phyloP scores from a whole-genome alignment of 2,329 filamentous ascomycete species.

The Aureobasidium sp. region DNA sequence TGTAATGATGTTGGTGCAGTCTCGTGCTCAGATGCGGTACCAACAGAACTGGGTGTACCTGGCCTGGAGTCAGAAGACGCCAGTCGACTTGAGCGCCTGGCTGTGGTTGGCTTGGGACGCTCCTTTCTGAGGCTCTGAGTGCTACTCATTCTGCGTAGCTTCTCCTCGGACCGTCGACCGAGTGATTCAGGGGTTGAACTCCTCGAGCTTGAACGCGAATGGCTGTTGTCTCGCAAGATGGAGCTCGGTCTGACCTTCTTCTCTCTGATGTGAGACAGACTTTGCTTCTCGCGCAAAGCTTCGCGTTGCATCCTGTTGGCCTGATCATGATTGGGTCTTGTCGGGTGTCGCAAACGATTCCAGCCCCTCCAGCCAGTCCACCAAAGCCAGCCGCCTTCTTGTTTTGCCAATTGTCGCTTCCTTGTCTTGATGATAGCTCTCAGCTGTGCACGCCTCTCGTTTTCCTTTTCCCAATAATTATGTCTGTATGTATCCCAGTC shows the following conservation, averaged over 20 bases:
- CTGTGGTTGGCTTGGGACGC: slow-evolving; percentile 8
- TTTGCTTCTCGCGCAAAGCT: slow-evolving; percentile 15
- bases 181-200: slow-evolving; percentile 29
- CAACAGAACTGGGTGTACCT: not conserved
- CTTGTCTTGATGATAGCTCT: slow-evolving; percentile 62
- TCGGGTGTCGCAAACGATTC: slow-evolving; percentile 27
- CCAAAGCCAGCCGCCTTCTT: slow-evolving; percentile 72
- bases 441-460: slow-evolving; percentile 73
- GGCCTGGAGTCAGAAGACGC: slow-evolving; percentile 12
- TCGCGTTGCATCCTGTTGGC: slow-evolving; percentile 5
- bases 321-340: slow-evolving; percentile 7
- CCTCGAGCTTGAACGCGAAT: slow-evolving; percentile 25
- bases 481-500: slow-evolving; percentile 94
- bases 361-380: slow-evolving; percentile 68
- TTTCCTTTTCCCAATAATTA: slow-evolving; percentile 96
- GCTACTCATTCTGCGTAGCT: slow-evolving; percentile 1
- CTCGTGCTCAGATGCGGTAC: not conserved
- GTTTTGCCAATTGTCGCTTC: slow-evolving; percentile 61
- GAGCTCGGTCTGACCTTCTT: slow-evolving; percentile 12
- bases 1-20: not conserved
- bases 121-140: slow-evolving; percentile 13
- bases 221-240: slow-evolving; percentile 17
- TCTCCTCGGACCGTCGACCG: not conserved
- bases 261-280: slow-evolving; percentile 30
- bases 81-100: slow-evolving; percentile 9